Evolutionary conservation across 208 protist genomes (phyloP), one percentile per base, ranked within the genome.

Genomic region (Trypanosoma lewisi): DNA sequence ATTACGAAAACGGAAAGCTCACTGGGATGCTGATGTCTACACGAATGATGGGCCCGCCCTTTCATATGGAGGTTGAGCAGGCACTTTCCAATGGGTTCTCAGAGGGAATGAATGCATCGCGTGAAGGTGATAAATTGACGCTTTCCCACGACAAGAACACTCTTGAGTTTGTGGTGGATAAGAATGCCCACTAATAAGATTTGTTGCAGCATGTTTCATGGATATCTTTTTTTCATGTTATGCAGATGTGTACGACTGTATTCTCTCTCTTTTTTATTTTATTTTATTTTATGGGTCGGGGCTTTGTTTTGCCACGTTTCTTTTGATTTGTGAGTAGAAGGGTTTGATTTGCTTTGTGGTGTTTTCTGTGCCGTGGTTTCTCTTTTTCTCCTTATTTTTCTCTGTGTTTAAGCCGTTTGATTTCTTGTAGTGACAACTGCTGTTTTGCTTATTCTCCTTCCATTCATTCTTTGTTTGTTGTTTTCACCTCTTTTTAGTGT

Each of bases 11-110:
- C 12, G 77, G 70, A 8, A 67, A 71, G 39, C 57, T 83, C 12
- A 82, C 72, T 39, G 76, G 73, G 12, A 61, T 60, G 39, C 60
- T 82, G 25, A 65, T 72, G 41, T 82, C 75, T 25, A 79, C 80
- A 4, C 25, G 5, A 2, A 79, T 74, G 75, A 75, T 82, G 70
- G 71, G 67, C 23, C 19, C 59, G 16, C 65, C 66, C 16, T 63
- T 44, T 37, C 30, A 67, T 62, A 74, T 77, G 70, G 67, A 75
- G 41, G 72, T 85, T n/a, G 80, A 85, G 67, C 53, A 39, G 34
- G 39, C 75, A 7, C 34, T 82, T 44, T n/a, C 57, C 34, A 37
- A 48, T 9, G 80, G 75, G 36, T 73, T 82, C 61, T 21, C 48
- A 25, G 66, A 69, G 0, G 80, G 80, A 27, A 73, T 85, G 75